Conservation (phyloP, 257 asterid genomes). For the Paulownia fortunei region DNA sequence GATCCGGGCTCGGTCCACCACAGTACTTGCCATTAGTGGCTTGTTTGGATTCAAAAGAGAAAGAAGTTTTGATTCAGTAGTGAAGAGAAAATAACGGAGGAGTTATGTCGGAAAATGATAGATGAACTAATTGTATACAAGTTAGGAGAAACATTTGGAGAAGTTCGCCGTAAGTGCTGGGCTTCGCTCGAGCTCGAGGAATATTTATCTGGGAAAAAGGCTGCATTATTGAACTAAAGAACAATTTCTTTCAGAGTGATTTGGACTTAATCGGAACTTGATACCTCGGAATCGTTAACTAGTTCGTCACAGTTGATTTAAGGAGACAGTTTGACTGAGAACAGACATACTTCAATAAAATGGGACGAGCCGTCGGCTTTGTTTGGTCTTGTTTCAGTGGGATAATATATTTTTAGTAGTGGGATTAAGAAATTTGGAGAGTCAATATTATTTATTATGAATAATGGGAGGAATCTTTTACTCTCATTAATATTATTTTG, state of each 20-base stretch:
- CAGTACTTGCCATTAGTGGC: slow-evolving; percentile 34
- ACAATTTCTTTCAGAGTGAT: background rate
- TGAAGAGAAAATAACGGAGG: background rate
- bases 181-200: background rate
- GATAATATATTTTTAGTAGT: too few species aligned
- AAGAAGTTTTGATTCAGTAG: background rate
- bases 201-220: slow-evolving; percentile 5
- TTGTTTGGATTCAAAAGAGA: background rate
- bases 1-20: slow-evolving; percentile 48
- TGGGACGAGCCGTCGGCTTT: background rate
- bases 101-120: background rate
- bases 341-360: slow-evolving; percentile 5
- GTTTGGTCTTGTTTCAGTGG: too few species aligned
- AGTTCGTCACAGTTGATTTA: background rate
- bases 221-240: background rate
- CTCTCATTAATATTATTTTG: too few species aligned
- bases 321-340: background rate
- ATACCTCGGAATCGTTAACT: background rate
- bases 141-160: slow-evolving; percentile 18
- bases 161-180: slow-evolving; percentile 12
- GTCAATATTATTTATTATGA: too few species aligned
- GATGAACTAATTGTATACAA: background rate
- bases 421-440: too few species aligned
- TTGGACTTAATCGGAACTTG: background rate
- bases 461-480: too few species aligned